A percentile compares a stretch with the other conserved stretches of the same genome.
phyloP scores from a whole-genome alignment of 2,329 filamentous ascomycete species.

The Pseudogymnoascus sp. region DNA sequence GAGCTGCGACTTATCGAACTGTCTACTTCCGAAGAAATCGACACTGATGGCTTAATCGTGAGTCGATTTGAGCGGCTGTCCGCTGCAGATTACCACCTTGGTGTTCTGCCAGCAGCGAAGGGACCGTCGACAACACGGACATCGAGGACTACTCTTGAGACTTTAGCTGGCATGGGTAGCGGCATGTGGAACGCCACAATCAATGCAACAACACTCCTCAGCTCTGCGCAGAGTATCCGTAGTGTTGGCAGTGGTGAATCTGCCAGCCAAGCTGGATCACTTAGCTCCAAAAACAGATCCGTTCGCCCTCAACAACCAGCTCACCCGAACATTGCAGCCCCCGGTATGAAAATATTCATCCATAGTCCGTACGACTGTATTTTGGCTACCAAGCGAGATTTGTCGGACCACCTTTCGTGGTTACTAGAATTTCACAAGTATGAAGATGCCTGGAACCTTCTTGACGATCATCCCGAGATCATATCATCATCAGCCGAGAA shows the following conservation, averaged over 20 bases:
- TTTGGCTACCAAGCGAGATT: conserved; percentile 79
- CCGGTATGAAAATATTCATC: conserved; percentile 78
- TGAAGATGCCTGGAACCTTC: conserved; percentile 77
- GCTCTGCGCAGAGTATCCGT: conserved; percentile 70
- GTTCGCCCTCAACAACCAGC: conserved; percentile 10
- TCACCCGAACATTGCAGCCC: conserved; percentile 30
- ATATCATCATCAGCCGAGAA: conserved; percentile 39
- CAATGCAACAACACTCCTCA: conserved; percentile 81
- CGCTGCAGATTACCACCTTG: conserved; percentile 86
- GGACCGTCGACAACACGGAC: conserved; percentile 52
- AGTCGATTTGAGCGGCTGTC: conserved; percentile 81
- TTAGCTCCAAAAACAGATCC: conserved; percentile 38
- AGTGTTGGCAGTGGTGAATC: conserved; percentile 52
- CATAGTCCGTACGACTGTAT: conserved; percentile 96
- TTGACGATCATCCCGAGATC: conserved; percentile 81
- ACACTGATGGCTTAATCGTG: conserved; percentile 78
- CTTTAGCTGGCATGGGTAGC: conserved; percentile 61
- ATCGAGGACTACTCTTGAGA: conserved; percentile 68
- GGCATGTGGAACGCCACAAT: conserved; percentile 89
- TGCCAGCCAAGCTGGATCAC: conserved; percentile 37
- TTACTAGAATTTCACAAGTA: conserved; percentile 75
- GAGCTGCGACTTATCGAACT: conserved; percentile 90
- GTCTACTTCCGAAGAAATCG: conserved; percentile 71
- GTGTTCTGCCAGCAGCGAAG: conserved; percentile 70
- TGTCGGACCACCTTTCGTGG: conserved; percentile 81